phyloP scores from a whole-genome alignment of 75 land plant species.

The Pinus tabuliformis region DNA sequence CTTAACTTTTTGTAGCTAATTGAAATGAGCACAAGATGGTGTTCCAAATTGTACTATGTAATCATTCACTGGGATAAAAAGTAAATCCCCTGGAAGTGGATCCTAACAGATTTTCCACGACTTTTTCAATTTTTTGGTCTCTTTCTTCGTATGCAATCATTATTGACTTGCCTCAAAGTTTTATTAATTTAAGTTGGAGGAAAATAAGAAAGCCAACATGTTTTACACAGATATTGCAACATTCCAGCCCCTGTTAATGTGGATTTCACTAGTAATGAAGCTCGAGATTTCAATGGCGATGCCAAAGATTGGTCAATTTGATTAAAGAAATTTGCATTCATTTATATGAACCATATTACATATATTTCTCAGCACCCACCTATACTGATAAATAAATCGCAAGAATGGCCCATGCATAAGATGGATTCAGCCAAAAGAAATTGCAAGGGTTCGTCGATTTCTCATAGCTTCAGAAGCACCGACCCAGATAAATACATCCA shows the following conservation, averaged over 20 bases:
- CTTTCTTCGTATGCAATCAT: no score
- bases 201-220: no score
- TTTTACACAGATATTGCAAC: neutral
- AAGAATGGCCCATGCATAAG: neutral
- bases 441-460: neutral
- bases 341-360: neutral
- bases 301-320: neutral
- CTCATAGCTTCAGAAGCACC: neutral
- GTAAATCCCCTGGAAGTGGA: neutral
- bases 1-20: neutral
- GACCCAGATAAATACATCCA: neutral
- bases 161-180: no score
- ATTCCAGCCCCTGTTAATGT: neutral
- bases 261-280: neutral
- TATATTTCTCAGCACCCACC: no score
- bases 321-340: neutral
- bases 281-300: neutral
- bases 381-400: no score
- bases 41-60: neutral
- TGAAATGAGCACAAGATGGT: neutral
- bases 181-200: no score
- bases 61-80: neutral
- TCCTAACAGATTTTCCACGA: neutral
- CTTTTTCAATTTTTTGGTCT: neutral
- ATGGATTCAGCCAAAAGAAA: neutral